Base-by-base conservation (phyloP, 208 protist species). In the Acanthamoeba healyi region DNA sequence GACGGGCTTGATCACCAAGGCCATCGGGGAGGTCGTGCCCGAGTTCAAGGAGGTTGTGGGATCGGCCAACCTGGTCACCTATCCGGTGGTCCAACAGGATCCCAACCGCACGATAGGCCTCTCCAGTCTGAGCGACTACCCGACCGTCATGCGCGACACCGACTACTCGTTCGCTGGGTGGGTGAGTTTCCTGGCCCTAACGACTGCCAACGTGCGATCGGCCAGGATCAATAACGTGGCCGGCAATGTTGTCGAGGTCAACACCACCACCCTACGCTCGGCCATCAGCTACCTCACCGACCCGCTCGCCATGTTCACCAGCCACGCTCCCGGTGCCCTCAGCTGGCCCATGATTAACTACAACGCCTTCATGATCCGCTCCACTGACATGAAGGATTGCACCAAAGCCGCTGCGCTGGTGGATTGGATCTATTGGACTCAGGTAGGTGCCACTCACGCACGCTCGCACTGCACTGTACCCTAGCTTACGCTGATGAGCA, bases 351-450 rank as follows among this genome's bases (percentile, higher is more conserved):
- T 61, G 19, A 9, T 61, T 6, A n/a, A 26, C 54, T 61, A 61
- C 54, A 61, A 61, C 54, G 14, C 54, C 17, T 26, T 61, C 22
- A 26, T 61, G 54, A 24, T 61, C 22, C 54, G 22, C 54, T 10
- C 54, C 22, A 61, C 54, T 0, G 54, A 15, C 19, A 61, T 61
- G 54, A 2, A 15, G 1, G 67, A 77, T 29, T 77, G 67, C 67
- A 42, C 12, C 38, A 77, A 38, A 24, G 38, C 38, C n/a, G 67
- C 32, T 4, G 67, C 29, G 1, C 32, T 77, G 67, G 32, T 38
- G n/a, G 67, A 77, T 29, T 77, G 67, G 67, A 54, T 82, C 72
- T 42, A 42, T 36, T 82, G 72, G 72, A 49, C 36, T n/a, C n/a
- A n/a, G n/a, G n/a, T n/a, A n/a, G n/a, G n/a, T n/a, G n/a, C n/a